phyloP scores from a whole-genome alignment of 495 filamentous ascomycete genomes.

The Elaphomyces granulatus region DNA sequence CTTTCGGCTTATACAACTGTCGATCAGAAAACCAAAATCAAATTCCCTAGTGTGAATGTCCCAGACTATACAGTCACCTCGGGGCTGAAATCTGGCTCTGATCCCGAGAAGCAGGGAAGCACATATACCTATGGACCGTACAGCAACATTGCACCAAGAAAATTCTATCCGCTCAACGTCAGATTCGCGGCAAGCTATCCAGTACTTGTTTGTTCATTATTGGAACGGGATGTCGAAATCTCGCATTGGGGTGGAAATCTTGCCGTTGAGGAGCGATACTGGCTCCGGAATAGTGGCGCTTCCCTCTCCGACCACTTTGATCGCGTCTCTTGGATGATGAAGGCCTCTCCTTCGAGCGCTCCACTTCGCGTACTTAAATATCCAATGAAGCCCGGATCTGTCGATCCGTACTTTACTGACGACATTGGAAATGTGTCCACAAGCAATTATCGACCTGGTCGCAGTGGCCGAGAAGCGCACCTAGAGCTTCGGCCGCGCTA shows the following conservation, averaged over 20 bases:
- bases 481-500: constrained; percentile 87
- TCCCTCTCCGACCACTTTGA: constrained; percentile 72
- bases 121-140: constrained; percentile 92
- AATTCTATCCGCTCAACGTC: constrained; percentile 53
- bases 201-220: constrained; percentile 52
- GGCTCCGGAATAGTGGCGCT: constrained; percentile 72
- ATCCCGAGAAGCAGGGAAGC: constrained; percentile 69
- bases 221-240: constrained; percentile 87
- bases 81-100: constrained; percentile 44
- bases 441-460: constrained; percentile 67
- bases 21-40: constrained; percentile 95
- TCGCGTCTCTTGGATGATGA: constrained; percentile 65
- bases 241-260: constrained; percentile 97
- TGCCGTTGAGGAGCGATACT: constrained; percentile 87
- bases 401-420: constrained; percentile 86
- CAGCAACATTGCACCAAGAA: constrained; percentile 51
- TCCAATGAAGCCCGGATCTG: constrained; percentile 60
- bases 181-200: constrained; percentile 96
- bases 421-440: constrained; percentile 97
- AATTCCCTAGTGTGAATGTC: constrained; percentile 62
- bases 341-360: constrained; percentile 35
- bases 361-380: constrained; percentile 73
- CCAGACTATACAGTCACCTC: constrained; percentile 71
- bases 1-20: constrained; percentile 67
- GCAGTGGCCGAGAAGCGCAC: constrained; percentile 51